A percentile compares a stretch with the other conserved stretches of the same genome.
phyloP scores from a whole-genome alignment of 257 asterid species.

The Solanum rostratum region DNA sequence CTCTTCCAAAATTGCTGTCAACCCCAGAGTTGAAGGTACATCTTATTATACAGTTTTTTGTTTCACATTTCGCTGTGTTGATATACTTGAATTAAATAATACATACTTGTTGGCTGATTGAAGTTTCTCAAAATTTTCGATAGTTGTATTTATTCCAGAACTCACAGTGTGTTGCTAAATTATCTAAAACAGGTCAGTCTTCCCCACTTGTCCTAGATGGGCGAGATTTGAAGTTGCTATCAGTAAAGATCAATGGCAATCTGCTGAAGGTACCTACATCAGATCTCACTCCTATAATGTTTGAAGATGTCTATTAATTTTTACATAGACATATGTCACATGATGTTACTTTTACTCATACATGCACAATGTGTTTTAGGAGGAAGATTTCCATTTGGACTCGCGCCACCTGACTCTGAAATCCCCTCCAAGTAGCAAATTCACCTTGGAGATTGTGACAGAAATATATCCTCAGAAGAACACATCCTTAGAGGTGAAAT shows the following conservation, averaged over 20 bases:
- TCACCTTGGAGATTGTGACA: conserved; percentile 63
- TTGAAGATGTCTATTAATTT: background rate
- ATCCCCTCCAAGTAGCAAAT: conserved; percentile 72
- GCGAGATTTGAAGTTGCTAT: conserved; percentile 59
- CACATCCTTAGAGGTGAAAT: conserved; percentile 80
- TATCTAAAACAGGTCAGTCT: conserved; percentile 44
- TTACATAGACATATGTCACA: background rate
- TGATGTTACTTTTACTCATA: background rate
- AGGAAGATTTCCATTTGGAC: conserved; percentile 43
- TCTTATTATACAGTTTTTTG: background rate
- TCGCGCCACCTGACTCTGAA: conserved; percentile 63
- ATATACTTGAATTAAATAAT: background rate
- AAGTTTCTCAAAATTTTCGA: background rate
- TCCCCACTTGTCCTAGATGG: conserved; percentile 81
- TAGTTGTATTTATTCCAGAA: background rate
- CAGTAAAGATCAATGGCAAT: conserved; percentile 55
- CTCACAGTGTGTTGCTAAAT: background rate
- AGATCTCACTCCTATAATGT: background rate
- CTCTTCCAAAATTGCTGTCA: conserved; percentile 50
- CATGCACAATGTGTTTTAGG: conserved; percentile 34
- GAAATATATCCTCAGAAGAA: conserved; percentile 86
- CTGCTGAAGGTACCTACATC: conserved; percentile 44
- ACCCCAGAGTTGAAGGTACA: conserved; percentile 85
- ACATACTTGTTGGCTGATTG: background rate
- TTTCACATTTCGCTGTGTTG: background rate